A percentile compares a stretch with the other conserved stretches of the same genome.
These are phyloP conservation scores for Whalleya microplaca DNA, from an alignment of 2,329 filamentous ascomycete species.

Conservation along the genomic window DNA sequence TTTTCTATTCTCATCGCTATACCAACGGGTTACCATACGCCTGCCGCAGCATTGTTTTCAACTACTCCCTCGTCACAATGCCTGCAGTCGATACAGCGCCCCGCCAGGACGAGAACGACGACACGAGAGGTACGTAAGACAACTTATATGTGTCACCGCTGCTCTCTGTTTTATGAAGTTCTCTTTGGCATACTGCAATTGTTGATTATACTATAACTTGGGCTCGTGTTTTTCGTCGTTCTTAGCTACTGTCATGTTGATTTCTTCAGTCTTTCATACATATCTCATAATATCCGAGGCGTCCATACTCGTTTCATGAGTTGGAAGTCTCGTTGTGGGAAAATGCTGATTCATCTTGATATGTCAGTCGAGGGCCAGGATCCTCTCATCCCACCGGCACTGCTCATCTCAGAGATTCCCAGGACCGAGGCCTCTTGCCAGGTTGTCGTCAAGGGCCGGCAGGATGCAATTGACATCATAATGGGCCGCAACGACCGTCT, in stretches of 20 bases:
- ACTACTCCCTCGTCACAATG: constrained; percentile 31
- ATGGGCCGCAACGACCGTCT: constrained; percentile 82
- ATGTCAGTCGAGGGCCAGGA: constrained; percentile 85
- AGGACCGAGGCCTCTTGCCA: constrained; percentile 64
- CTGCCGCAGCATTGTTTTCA: not conserved
- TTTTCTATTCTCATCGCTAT: constrained; percentile 4
- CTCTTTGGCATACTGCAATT: not conserved
- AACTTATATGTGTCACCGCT: not conserved
- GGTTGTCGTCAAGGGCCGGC: constrained; percentile 73
- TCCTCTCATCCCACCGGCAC: constrained; percentile 84
- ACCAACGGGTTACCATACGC: constrained; percentile 1
- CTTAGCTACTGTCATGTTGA: not conserved
- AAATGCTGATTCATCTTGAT: constrained; percentile 37
- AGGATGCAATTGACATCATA: constrained; percentile 73
- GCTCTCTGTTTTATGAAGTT: not conserved
- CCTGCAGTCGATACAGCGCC: constrained; percentile 40
- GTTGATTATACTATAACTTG: not conserved
- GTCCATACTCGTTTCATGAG: not conserved
- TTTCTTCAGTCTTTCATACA: not conserved
- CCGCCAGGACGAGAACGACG: constrained; percentile 41
- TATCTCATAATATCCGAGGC: not conserved
- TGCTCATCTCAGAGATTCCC: constrained; percentile 86
- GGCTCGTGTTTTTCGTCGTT: not conserved
- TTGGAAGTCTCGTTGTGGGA: not conserved
- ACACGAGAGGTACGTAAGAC: constrained; percentile 42